A percentile compares a stretch with the other conserved stretches of the same genome.
These are phyloP conservation scores for Saxophila tyrrhenica DNA, from an alignment of 495 filamentous ascomycete species.

Conservation along the genomic window DNA sequence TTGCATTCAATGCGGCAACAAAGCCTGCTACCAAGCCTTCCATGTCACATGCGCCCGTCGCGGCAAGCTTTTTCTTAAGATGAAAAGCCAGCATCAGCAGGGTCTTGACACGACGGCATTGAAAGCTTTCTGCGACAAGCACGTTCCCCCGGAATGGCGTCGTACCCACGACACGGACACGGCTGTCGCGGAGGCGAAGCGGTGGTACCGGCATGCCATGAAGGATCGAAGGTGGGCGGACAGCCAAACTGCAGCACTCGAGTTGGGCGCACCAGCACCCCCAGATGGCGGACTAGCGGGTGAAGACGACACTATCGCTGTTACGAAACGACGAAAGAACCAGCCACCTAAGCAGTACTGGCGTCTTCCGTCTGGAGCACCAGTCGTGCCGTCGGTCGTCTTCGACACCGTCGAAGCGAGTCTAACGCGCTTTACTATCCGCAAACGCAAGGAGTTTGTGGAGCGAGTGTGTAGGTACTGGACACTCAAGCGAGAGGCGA, in stretches of 20 bases:
- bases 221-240: conserved; percentile 79
- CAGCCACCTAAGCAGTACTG: conserved; percentile 60
- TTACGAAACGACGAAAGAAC: conserved; percentile 59
- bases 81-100: conserved; percentile 80
- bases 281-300: conserved; percentile 25
- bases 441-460: conserved; percentile 80
- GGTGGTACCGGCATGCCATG: conserved; percentile 82
- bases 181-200: conserved; percentile 55
- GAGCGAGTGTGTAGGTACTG: conserved; percentile 92
- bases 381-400: conserved; percentile 79
- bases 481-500: conserved; percentile 90
- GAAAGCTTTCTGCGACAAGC: conserved; percentile 94
- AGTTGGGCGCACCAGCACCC: conserved; percentile 52
- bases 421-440: conserved; percentile 66
- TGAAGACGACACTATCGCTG: conserved; percentile 41
- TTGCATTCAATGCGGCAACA: conserved; percentile 97
- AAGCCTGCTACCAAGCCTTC: conserved; percentile 93
- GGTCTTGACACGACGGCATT: conserved; percentile 77
- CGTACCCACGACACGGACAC: conserved; percentile 68
- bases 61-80: conserved; percentile 82
- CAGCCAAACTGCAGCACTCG: conserved; percentile 75
- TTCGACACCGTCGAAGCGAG: conserved; percentile 70
- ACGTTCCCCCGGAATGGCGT: conserved; percentile 82
- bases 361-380: conserved; percentile 90
- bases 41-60: conserved; percentile 92